Evolutionary conservation across 2,329 filamentous ascomycete genomes (phyloP).

Genomic region (Onygenales sp.): DNA sequence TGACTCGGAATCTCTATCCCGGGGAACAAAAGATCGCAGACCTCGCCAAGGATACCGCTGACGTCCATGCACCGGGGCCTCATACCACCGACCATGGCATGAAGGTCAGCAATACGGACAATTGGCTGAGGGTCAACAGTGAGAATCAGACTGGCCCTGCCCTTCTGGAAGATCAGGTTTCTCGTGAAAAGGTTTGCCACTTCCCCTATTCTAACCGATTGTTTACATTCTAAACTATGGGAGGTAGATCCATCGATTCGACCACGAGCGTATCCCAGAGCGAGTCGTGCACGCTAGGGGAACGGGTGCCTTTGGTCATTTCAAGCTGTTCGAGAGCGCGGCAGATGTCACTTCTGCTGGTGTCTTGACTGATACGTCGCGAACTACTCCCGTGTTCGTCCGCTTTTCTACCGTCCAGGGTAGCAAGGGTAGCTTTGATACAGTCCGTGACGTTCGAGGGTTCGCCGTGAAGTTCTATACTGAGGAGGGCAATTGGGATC

Average conservation of each 20-base stretch:
- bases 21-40: slow-evolving; percentile 49
- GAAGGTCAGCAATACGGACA: slow-evolving; percentile 62
- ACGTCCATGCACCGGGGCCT: slow-evolving; percentile 48
- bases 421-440: slow-evolving; percentile 67
- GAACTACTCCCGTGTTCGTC: slow-evolving; percentile 56
- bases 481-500: slow-evolving; percentile 66
- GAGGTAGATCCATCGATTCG: slow-evolving; percentile 52
- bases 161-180: slow-evolving; percentile 63
- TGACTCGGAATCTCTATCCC: slow-evolving; percentile 13
- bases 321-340: slow-evolving; percentile 55
- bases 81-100: slow-evolving; percentile 72
- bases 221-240: background rate
- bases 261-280: slow-evolving; percentile 63
- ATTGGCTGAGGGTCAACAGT: slow-evolving; percentile 61
- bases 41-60: slow-evolving; percentile 48
- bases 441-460: slow-evolving; percentile 71
- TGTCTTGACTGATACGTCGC: slow-evolving; percentile 58
- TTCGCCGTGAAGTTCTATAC: slow-evolving; percentile 75
- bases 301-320: slow-evolving; percentile 56
- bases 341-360: slow-evolving; percentile 54
- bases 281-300: slow-evolving; percentile 60
- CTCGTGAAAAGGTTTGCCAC: slow-evolving; percentile 57
- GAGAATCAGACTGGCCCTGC: slow-evolving; percentile 56
- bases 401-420: slow-evolving; percentile 73
- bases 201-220: too few species aligned